A percentile compares a stretch with the other conserved stretches of the same genome.
These are phyloP conservation scores for Solanum boliviense DNA, from an alignment of 257 asterid species.

Conservation along the genomic window DNA sequence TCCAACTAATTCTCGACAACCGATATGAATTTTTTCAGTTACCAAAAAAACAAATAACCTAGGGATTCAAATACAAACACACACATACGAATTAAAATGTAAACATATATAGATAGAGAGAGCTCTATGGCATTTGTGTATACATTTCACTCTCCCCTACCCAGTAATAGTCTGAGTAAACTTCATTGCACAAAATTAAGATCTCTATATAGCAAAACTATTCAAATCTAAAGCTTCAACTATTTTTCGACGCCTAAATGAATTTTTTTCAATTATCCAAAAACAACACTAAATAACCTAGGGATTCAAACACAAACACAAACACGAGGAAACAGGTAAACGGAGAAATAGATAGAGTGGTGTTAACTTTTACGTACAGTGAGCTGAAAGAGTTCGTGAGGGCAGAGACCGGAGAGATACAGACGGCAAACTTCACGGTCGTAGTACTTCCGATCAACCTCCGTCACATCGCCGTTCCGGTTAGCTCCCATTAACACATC, in stretches of 20 bases:
- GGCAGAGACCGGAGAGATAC: slow-evolving; percentile 85
- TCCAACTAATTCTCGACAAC: neutral
- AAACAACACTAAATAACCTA: neutral
- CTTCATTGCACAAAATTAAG: neutral
- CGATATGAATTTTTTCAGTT: neutral
- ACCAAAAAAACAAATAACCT: neutral
- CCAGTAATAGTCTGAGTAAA: neutral
- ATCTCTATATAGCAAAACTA: neutral
- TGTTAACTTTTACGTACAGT: slow-evolving; percentile 33
- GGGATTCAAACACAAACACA: neutral
- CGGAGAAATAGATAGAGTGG: neutral
- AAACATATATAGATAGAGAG: neutral
- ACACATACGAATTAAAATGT: neutral
- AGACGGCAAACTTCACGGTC: slow-evolving; percentile 96
- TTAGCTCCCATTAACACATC: slow-evolving; percentile 91
- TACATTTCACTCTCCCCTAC: neutral
- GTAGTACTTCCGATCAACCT: slow-evolving; percentile 74
- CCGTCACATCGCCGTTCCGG: slow-evolving; percentile 75
- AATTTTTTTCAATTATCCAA: neutral
- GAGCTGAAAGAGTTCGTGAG: slow-evolving; percentile 89
- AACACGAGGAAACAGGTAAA: neutral
- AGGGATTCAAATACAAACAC: neutral
- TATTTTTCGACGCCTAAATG: neutral
- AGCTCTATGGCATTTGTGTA: neutral
- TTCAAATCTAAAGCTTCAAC: neutral